A percentile compares a stretch with the other conserved stretches of the same genome.
These are phyloP conservation scores for Moesziomyces sp. DNA, from an alignment of 1,284 basidiomycete species.

Conservation along the genomic window DNA sequence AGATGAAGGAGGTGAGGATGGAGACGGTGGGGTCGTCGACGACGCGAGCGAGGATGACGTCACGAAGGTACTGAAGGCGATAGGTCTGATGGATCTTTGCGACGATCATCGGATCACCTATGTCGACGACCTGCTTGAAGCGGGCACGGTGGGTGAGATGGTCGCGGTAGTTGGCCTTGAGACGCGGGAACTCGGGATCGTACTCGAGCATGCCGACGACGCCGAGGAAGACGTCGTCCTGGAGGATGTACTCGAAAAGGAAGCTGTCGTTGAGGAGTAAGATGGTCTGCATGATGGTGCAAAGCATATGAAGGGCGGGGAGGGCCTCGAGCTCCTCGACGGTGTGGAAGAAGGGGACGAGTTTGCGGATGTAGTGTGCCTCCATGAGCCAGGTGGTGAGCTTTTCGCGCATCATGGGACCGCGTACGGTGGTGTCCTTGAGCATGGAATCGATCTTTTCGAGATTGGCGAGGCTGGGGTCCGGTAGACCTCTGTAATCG, in stretches of 20 bases:
- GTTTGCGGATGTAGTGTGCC: slow-evolving; percentile 86
- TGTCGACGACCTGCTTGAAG: slow-evolving; percentile 71
- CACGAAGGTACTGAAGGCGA: slow-evolving; percentile 94
- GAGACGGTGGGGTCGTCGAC: slow-evolving; percentile 97
- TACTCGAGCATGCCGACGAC: slow-evolving; percentile 98
- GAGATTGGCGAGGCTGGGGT: slow-evolving; percentile 66
- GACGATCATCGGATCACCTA: slow-evolving; percentile 61
- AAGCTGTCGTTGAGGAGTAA: slow-evolving; percentile 93
- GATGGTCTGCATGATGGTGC: slow-evolving; percentile 93
- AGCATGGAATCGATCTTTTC: slow-evolving; percentile 64
- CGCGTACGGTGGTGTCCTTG: slow-evolving; percentile 60
- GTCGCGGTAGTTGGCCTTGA: slow-evolving; percentile 96
- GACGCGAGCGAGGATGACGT: slow-evolving; percentile 92
- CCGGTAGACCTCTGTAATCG: slow-evolving; percentile 61
- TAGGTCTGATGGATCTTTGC: slow-evolving; percentile 91
- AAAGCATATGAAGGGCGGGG: slow-evolving; percentile 87
- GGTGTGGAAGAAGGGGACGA: slow-evolving; percentile 83
- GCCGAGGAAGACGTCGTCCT: slow-evolving; percentile 90
- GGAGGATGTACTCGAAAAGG: slow-evolving; percentile 93
- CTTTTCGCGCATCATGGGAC: slow-evolving; percentile 77
- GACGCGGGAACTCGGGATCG: slow-evolving; percentile 92
- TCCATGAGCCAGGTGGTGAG: slow-evolving; percentile 73
- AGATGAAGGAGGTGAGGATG: slow-evolving; percentile 94
- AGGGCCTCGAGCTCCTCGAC: slow-evolving; percentile 93
- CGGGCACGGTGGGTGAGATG: slow-evolving; percentile 83